Conservation (phyloP, 257 asterid genomes). For the Penstemon newberryi region DNA sequence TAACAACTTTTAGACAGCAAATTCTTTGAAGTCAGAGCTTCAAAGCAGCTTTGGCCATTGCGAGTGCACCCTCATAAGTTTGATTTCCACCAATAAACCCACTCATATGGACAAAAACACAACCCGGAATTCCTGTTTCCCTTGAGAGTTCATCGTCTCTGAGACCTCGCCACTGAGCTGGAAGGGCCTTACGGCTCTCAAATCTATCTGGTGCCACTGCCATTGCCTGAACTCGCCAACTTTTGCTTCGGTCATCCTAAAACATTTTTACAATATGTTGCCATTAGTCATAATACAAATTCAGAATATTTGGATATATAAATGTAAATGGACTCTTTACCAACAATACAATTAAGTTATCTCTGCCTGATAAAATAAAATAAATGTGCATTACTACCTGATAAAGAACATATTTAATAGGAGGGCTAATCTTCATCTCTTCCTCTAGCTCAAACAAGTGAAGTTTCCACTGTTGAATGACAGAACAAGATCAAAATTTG, state of each 20-base stretch:
- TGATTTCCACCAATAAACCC: conserved; percentile 86
- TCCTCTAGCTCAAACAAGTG: conserved; percentile 82
- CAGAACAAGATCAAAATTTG: conserved; percentile 8
- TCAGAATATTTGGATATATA: neutral
- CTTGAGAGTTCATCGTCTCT: conserved; percentile 72
- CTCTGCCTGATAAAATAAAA: neutral
- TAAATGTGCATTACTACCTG: conserved; percentile 40
- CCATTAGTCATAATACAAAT: neutral
- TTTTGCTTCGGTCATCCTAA: conserved; percentile 78
- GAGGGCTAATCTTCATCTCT: conserved; percentile 65
- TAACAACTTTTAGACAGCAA: too few relatives aligned
- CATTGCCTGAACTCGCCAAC: conserved; percentile 87
- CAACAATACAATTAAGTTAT: neutral
- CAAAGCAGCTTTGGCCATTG: conserved; percentile 80
- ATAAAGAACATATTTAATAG: conserved; percentile 71
- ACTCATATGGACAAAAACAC: conserved; percentile 82
- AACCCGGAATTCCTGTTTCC: conserved; percentile 58
- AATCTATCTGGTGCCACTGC: conserved; percentile 70
- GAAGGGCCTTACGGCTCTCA: conserved; percentile 83
- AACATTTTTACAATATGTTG: neutral
- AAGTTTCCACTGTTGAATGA: conserved; percentile 66
- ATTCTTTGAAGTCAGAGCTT: conserved; percentile 37
- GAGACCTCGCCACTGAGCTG: conserved; percentile 83
- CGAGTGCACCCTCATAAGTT: conserved; percentile 73
- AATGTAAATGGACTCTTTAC: neutral